Conservation (phyloP, 192 early-diverging fungal species). For the Entomortierella beljakovae region DNA sequence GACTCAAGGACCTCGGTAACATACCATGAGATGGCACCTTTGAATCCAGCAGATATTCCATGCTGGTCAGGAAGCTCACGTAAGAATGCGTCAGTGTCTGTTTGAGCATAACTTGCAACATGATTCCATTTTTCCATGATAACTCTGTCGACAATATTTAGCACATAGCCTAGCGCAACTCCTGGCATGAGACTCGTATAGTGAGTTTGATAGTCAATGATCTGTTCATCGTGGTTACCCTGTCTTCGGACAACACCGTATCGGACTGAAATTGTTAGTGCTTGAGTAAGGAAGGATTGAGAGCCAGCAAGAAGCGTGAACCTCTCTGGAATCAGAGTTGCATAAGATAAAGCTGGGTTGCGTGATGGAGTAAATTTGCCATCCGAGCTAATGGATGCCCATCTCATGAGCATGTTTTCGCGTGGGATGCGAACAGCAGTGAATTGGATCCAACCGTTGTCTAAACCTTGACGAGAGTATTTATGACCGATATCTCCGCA, state of each 20-base stretch:
- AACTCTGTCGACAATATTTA: slow-evolving; percentile 54
- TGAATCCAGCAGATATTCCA: slow-evolving; percentile 67
- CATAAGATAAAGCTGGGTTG: slow-evolving; percentile 69
- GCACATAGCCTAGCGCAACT: slow-evolving; percentile 63
- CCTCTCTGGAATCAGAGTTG: slow-evolving; percentile 73
- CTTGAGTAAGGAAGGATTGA: slow-evolving; percentile 56
- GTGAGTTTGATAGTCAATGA: slow-evolving; percentile 76
- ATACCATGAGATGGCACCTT: slow-evolving; percentile 63
- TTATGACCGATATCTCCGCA: slow-evolving; percentile 73
- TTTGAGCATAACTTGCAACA: slow-evolving; percentile 58
- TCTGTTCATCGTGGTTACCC: slow-evolving; percentile 69
- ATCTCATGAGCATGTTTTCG: slow-evolving; percentile 67
- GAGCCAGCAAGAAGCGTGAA: slow-evolving; percentile 59
- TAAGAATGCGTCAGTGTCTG: slow-evolving; percentile 58
- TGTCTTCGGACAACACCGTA: slow-evolving; percentile 73
- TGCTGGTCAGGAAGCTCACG: slow-evolving; percentile 66
- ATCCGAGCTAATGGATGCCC: slow-evolving; percentile 64
- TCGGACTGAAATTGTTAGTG: slow-evolving; percentile 68
- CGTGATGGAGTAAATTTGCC: slow-evolving; percentile 65
- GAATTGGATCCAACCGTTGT: slow-evolving; percentile 80
- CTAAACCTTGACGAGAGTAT: slow-evolving; percentile 68
- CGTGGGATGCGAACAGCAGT: slow-evolving; percentile 65
- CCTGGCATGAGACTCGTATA: slow-evolving; percentile 69
- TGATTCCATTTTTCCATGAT: slow-evolving; percentile 49
- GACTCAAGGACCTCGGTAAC: slow-evolving; percentile 62